Conservation (phyloP, 2,329 filamentous ascomycete species). For the Fusarium udum region DNA sequence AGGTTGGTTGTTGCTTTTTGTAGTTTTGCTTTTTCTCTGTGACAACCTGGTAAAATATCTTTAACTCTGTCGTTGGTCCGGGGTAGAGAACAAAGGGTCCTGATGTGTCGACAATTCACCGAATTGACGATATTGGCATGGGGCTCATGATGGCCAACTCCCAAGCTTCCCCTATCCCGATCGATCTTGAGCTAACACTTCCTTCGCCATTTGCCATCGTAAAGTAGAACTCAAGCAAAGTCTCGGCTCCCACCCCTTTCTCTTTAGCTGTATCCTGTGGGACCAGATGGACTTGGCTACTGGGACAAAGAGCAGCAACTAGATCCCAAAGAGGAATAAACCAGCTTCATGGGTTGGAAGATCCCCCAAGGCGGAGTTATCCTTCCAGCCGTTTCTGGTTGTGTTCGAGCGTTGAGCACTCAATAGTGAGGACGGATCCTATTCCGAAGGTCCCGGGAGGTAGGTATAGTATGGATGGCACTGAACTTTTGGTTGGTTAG, state of each 20-base stretch:
- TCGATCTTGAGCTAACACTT: not conserved
- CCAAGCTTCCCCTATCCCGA: not conserved
- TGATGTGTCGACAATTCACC: not conserved
- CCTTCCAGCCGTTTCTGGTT: slow-evolving; percentile 11
- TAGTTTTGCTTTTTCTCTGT: slow-evolving; percentile 7
- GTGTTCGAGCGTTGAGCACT: slow-evolving; percentile 12
- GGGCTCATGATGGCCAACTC: not conserved
- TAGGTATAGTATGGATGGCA: not conserved
- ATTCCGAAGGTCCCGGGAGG: slow-evolving; percentile 18
- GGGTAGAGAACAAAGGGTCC: not conserved
- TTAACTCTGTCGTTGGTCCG: not conserved
- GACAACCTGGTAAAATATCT: not conserved
- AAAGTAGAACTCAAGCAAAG: slow-evolving; percentile 6
- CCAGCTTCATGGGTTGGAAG: slow-evolving; percentile 7
- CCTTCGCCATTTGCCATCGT: slow-evolving; percentile 4
- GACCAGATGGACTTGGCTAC: slow-evolving; percentile 17
- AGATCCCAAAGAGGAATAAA: slow-evolving; percentile 25
- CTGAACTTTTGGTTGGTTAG: not conserved
- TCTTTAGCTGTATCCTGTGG: slow-evolving; percentile 18
- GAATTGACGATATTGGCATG: not conserved
- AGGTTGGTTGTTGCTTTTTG: slow-evolving; percentile 6
- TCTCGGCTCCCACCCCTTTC: slow-evolving; percentile 21
- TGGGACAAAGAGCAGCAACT: slow-evolving; percentile 12
- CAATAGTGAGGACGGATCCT: slow-evolving; percentile 16
- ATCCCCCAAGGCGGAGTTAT: slow-evolving; percentile 24